A percentile compares a stretch with the other conserved stretches of the same genome.
phyloP scores from a whole-genome alignment of 257 asterid species.

The Agastache rugosa region DNA sequence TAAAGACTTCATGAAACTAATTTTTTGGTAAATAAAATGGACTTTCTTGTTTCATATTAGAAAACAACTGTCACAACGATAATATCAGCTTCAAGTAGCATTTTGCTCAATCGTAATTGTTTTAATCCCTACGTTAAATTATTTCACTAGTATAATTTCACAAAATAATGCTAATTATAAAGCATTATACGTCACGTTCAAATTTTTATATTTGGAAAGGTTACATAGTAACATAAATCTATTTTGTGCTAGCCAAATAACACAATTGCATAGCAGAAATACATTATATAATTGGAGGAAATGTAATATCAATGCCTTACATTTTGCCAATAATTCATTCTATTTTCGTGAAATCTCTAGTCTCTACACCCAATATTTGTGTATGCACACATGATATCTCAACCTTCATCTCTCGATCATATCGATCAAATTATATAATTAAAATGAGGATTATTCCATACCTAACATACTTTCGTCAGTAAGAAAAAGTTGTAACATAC shows the following conservation, averaged over 20 bases:
- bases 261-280: too few species aligned
- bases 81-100: background rate
- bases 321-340: too few species aligned
- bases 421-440: too few species aligned
- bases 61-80: background rate
- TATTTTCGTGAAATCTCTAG: too few species aligned
- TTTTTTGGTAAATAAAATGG: background rate
- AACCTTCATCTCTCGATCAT: too few species aligned
- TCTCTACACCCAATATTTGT: too few species aligned
- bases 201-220: background rate
- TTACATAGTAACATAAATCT: background rate
- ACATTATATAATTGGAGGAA: too few species aligned
- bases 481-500: too few species aligned
- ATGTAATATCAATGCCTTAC: too few species aligned
- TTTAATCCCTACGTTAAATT: background rate
- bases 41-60: background rate
- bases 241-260: background rate
- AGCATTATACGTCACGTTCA: background rate
- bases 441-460: too few species aligned
- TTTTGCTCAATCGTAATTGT: background rate
- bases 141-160: background rate
- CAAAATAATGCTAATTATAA: background rate
- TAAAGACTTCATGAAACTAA: conserved; percentile 12
- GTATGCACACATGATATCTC: too few species aligned
- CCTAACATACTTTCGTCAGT: too few species aligned